A percentile compares a stretch with the other conserved stretches of the same genome.
These are phyloP conservation scores for Herpetospermum pedunculosum DNA, from an alignment of 306 rosid genomes.

Conservation along the genomic window DNA sequence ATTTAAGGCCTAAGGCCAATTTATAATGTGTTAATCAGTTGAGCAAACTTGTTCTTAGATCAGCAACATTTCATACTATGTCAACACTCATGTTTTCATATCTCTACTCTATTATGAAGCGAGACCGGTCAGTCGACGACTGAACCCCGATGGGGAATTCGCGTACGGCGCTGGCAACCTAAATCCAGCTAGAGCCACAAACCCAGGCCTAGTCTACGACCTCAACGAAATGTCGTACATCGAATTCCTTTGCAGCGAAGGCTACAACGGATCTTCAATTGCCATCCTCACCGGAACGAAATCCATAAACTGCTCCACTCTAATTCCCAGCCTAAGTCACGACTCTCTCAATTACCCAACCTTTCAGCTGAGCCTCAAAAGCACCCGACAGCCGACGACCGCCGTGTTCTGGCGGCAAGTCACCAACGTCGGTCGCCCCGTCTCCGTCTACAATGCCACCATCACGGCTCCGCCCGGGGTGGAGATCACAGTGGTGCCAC, in stretches of 20 bases:
- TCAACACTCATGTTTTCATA: background rate
- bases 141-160: conserved; percentile 52
- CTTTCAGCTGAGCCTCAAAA: conserved; percentile 42
- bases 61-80: too few relatives aligned
- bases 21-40: too few relatives aligned
- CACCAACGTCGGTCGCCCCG: conserved; percentile 64
- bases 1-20: too few relatives aligned
- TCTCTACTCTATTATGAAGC: conserved; percentile 31
- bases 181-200: conserved; percentile 47
- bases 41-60: too few relatives aligned
- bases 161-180: conserved; percentile 77
- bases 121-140: conserved; percentile 49
- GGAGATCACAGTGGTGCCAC: conserved; percentile 41
- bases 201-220: conserved; percentile 73
- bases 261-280: conserved; percentile 40
- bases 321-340: conserved; percentile 54
- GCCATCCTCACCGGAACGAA: conserved; percentile 33
- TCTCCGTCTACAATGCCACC: conserved; percentile 42
- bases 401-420: conserved; percentile 49
- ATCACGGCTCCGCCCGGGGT: conserved; percentile 51
- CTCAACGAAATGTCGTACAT: conserved; percentile 43
- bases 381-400: conserved; percentile 13
- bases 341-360: conserved; percentile 78
- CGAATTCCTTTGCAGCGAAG: conserved; percentile 73
- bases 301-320: conserved; percentile 46